These are phyloP conservation scores for Zygosaccharomyces sapae DNA, from an alignment of 1,139 yeast genomes.

Conservation along the genomic window DNA sequence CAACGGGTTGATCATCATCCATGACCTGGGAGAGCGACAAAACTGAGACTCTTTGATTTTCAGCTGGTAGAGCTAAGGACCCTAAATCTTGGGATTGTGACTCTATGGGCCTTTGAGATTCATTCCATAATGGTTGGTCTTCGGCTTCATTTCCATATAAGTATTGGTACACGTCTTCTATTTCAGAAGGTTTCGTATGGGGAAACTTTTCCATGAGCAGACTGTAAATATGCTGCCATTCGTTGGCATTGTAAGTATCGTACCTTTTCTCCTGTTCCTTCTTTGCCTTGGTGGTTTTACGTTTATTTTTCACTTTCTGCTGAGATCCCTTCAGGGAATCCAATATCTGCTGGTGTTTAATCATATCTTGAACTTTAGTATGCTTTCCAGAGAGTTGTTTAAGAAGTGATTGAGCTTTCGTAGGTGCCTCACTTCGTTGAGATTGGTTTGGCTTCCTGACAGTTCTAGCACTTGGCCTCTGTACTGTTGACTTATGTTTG, in stretches of 20 bases:
- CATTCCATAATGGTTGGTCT: conserved; percentile 25
- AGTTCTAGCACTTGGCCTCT: conserved; percentile 6
- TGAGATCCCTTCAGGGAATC: conserved; percentile 4
- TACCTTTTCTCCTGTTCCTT: conserved; percentile 6
- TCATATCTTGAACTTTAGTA: conserved; percentile 26
- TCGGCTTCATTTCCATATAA: conserved; percentile 22
- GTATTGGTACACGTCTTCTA: conserved; percentile 23
- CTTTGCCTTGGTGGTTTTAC: conserved; percentile 1
- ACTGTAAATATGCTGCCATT: conserved; percentile 27
- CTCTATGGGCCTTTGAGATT: conserved; percentile 29
- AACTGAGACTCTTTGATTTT: conserved; percentile 13
- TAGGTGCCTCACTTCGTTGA: conserved; percentile 1
- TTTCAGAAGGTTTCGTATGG: conserved; percentile 20
- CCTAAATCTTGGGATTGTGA: conserved; percentile 1
- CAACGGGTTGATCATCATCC: conserved; percentile 17
- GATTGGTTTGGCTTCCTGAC: conserved; percentile 1
- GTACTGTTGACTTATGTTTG: not conserved
- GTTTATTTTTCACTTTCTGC: not conserved
- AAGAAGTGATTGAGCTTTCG: conserved; percentile 24
- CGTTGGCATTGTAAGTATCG: conserved; percentile 30
- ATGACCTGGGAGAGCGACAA: conserved; percentile 31
- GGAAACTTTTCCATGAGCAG: conserved; percentile 24
- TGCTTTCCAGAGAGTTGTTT: conserved; percentile 32
- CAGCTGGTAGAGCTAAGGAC: conserved; percentile 2
- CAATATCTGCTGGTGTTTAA: conserved; percentile 12